Conservation (phyloP, 1,139 yeast species). For the Candida labiduridarum region DNA sequence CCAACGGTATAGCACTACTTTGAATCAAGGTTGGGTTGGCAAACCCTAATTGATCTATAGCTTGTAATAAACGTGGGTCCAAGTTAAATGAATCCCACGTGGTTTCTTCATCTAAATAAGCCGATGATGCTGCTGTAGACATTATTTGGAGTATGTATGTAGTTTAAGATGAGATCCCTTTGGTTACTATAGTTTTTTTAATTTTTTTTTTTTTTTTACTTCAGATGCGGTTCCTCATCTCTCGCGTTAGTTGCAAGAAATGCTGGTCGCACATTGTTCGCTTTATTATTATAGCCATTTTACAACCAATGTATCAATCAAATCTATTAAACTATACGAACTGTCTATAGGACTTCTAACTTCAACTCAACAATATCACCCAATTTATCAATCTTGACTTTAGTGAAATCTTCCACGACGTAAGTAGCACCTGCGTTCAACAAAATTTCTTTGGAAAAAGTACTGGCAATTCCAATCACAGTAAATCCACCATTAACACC, state of each 20-base stretch:
- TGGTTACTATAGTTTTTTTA: not conserved
- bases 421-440: slow-evolving; percentile 24
- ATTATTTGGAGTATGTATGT: not conserved
- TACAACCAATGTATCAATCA: not conserved
- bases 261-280: not conserved
- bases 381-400: slow-evolving; percentile 11
- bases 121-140: slow-evolving; percentile 54
- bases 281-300: not conserved
- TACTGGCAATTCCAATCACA: slow-evolving; percentile 24
- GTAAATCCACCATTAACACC: slow-evolving; percentile 23
- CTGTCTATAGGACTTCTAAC: slow-evolving; percentile 4
- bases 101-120: slow-evolving; percentile 69
- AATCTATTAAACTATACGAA: no score
- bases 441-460: slow-evolving; percentile 20
- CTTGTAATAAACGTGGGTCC: slow-evolving; percentile 83
- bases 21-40: slow-evolving; percentile 88
- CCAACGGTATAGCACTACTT: slow-evolving; percentile 88
- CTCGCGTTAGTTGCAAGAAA: not conserved
- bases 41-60: slow-evolving; percentile 80
- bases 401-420: slow-evolving; percentile 20
- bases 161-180: not conserved
- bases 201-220: slow-evolving; percentile 1
- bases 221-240: not conserved
- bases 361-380: slow-evolving; percentile 1
- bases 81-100: slow-evolving; percentile 72